Evolutionary conservation across 140 eudicot species (phyloP), one percentile per base, ranked within the genome.

Genomic region (Oenanthe javanica): DNA sequence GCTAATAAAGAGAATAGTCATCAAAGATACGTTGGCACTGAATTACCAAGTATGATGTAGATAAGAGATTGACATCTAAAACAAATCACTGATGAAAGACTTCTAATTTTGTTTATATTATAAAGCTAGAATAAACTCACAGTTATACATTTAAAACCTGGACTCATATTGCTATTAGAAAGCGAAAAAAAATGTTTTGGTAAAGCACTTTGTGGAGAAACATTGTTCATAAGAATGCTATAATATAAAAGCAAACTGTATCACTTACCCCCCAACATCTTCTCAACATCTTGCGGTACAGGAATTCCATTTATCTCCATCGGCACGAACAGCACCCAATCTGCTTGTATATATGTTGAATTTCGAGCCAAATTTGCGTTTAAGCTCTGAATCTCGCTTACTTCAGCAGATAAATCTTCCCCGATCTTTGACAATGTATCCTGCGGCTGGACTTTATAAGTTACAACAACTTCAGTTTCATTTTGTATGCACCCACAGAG

Each of bases 291-390:
- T 52, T 79, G 81, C 5, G 82, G 57, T 54, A 63, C 77, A 40
- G 89, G 93, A 81, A 77, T 75, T 61, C 93, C 96, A 45, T 85
- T 79, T 77, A 84, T 89, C 83, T 92, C 88, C 96, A 86, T 90
- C 15, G 97, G 96, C 76, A 92, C 91, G 73, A 78, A 92, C 80
- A 92, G 72, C n/a, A 92, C 87, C 96, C 96, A 92, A 45, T 89
- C 96, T 36, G 55, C 79, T 4, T 82, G 76, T 38, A 92, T 85
- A 47, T 52, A 92, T 77, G 81, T 80, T 2, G 93, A 80, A 70
- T 78, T 73, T 46, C 77, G 61, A 43, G 82, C 74, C 91, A 90
- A 81, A 82, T 1, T 74, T 12, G 75, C 51, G 72, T 92, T 92
- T 46, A 82, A 77, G 5, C 40, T 84, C 86, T 86, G 84, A 16